phyloP scores from a whole-genome alignment of 2,329 filamentous ascomycete species.

The Epichloe hybrida region DNA sequence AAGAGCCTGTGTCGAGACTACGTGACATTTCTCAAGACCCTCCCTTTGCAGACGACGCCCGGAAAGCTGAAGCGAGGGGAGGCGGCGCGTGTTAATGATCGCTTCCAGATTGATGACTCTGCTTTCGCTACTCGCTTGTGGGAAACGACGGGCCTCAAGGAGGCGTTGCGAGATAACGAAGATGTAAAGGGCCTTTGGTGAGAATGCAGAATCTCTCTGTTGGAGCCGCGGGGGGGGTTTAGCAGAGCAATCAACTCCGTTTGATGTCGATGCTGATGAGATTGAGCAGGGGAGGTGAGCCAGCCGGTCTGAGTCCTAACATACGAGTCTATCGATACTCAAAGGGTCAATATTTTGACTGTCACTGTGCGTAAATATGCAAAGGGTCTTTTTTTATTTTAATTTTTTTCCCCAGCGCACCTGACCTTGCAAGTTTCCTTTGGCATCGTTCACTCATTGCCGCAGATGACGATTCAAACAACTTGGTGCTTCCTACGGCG shows the following conservation, averaged over 20 bases:
- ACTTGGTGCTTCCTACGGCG: conserved; percentile 39
- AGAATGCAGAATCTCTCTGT: conserved; percentile 12
- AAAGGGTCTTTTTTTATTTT: too few species aligned
- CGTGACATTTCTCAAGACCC: conserved; percentile 52
- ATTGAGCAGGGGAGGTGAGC: conserved; percentile 70
- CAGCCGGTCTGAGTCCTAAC: conserved; percentile 75
- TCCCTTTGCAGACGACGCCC: conserved; percentile 67
- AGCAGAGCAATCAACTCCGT: too few species aligned
- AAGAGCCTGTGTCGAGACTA: conserved; percentile 62
- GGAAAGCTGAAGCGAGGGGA: conserved; percentile 66
- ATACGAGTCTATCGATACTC: conserved; percentile 82
- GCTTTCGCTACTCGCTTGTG: conserved; percentile 64
- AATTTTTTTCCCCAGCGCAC: too few species aligned
- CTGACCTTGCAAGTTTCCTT: neutral
- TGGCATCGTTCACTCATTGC: neutral
- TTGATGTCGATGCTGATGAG: neutral
- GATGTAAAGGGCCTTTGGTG: conserved; percentile 31
- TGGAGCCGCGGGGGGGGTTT: too few species aligned
- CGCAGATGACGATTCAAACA: conserved; percentile 76
- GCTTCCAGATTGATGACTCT: conserved; percentile 69
- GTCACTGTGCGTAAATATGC: conserved; percentile 55
- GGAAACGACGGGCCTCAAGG: conserved; percentile 60
- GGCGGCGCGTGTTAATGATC: conserved; percentile 76
- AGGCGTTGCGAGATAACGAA: conserved; percentile 34
- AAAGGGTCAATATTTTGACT: conserved; percentile 79